These are phyloP conservation scores for Ascochyta fabae DNA, from an alignment of 2,329 filamentous ascomycete genomes.

Conservation along the genomic window DNA sequence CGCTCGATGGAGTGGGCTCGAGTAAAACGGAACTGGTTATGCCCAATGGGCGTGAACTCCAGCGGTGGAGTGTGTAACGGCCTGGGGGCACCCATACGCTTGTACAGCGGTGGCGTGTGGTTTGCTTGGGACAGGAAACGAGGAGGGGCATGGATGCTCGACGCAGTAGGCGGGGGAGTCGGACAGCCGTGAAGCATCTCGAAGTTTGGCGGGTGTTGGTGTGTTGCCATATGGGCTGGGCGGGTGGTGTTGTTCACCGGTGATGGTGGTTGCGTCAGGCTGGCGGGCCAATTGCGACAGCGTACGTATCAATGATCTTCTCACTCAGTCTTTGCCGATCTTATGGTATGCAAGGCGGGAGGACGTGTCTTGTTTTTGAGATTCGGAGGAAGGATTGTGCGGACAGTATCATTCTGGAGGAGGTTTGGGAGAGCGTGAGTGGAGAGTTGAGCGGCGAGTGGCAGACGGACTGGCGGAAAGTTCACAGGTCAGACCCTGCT, in stretches of 20 bases:
- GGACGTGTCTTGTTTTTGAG: slow-evolving; percentile 40
- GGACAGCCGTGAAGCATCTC: slow-evolving; percentile 41
- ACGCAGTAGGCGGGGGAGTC: slow-evolving; percentile 48
- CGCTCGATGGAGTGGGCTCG: slow-evolving; percentile 42
- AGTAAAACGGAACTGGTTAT: slow-evolving; percentile 47
- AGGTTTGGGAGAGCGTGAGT: slow-evolving; percentile 39
- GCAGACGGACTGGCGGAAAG: slow-evolving; percentile 43
- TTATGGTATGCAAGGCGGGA: slow-evolving; percentile 45
- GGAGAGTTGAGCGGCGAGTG: slow-evolving; percentile 42
- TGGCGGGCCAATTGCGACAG: slow-evolving; percentile 38
- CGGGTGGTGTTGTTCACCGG: slow-evolving; percentile 36
- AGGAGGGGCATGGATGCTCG: slow-evolving; percentile 35
- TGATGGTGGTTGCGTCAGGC: slow-evolving; percentile 37
- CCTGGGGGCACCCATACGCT: slow-evolving; percentile 39
- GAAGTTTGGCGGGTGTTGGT: slow-evolving; percentile 38
- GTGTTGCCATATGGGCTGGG: slow-evolving; percentile 40
- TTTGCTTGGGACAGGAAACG: slow-evolving; percentile 39
- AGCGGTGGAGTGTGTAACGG: slow-evolving; percentile 46
- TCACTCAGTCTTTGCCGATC: slow-evolving; percentile 23
- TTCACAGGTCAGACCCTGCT: slow-evolving; percentile 50
- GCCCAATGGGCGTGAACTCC: slow-evolving; percentile 48
- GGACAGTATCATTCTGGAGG: slow-evolving; percentile 52
- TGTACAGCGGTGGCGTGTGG: slow-evolving; percentile 44
- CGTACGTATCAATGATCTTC: slow-evolving; percentile 38
- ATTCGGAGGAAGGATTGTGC: slow-evolving; percentile 44